A percentile compares a stretch with the other conserved stretches of the same genome.
Conservation (phyloP, 495 filamentous ascomycete species). For the Paragyromitra xinjiangensis region DNA sequence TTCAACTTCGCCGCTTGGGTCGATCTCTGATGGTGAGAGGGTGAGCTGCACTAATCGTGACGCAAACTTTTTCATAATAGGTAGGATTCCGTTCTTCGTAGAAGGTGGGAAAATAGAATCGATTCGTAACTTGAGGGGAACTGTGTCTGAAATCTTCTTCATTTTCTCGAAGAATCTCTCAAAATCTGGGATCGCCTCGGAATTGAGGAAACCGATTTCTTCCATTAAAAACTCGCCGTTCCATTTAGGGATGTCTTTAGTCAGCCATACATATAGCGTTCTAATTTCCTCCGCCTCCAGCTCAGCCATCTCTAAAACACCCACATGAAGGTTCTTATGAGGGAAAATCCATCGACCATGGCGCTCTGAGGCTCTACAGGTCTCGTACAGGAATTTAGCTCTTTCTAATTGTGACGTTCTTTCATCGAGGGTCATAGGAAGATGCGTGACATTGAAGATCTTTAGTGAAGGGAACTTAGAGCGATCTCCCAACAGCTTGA, state of each 20-base stretch:
- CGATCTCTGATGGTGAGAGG: slow-evolving; percentile 6
- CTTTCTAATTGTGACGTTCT: background rate
- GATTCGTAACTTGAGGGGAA: slow-evolving; percentile 34
- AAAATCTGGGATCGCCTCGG: slow-evolving; percentile 12
- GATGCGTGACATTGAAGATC: slow-evolving; percentile 15
- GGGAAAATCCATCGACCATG: slow-evolving; percentile 26
- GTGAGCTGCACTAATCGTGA: slow-evolving; percentile 19
- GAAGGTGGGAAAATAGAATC: slow-evolving; percentile 20
- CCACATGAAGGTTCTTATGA: slow-evolving; percentile 3
- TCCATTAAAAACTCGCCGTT: slow-evolving; percentile 26
- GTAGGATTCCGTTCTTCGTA: background rate
- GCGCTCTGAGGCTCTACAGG: slow-evolving; percentile 21
- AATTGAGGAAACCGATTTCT: background rate
- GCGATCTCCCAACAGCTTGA: slow-evolving; percentile 28
- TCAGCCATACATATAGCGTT: slow-evolving; percentile 28
- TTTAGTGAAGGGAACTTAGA: slow-evolving; percentile 29
- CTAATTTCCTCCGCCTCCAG: slow-evolving; percentile 26
- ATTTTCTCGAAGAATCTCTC: slow-evolving; percentile 16
- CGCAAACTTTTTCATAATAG: slow-evolving; percentile 24
- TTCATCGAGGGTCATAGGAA: background rate
- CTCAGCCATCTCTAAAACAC: slow-evolving; percentile 15
- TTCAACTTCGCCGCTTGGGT: background rate
- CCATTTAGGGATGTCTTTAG: slow-evolving; percentile 20
- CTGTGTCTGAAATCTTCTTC: slow-evolving; percentile 9
- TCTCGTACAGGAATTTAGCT: slow-evolving; percentile 23